Evolutionary conservation across 108 stramenopile genomes (phyloP).

Genomic region (Bacterosira constricta): DNA sequence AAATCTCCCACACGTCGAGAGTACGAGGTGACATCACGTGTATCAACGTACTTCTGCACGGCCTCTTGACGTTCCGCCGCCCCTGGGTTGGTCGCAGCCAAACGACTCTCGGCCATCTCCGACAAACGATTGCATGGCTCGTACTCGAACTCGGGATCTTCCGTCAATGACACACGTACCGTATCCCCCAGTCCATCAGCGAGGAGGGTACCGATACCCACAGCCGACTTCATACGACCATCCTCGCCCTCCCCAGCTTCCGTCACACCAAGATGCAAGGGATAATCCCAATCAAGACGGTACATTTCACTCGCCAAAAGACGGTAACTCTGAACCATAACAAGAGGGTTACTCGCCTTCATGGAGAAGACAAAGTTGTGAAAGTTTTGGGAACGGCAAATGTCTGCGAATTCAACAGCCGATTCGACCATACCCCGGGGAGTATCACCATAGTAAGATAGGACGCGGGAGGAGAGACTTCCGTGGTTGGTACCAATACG

Average conservation of each 20-base stretch:
- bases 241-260: constrained; percentile 99
- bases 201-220: constrained; percentile 95
- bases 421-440: constrained; percentile 98
- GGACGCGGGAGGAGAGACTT: constrained; percentile 84
- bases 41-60: constrained; percentile 78
- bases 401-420: constrained; percentile 96
- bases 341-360: constrained; percentile 98
- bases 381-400: constrained; percentile 92
- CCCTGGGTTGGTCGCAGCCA: constrained; percentile 67
- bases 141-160: constrained; percentile 96
- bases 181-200: constrained; percentile 97
- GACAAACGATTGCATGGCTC: constrained; percentile 92
- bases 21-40: constrained; percentile 82
- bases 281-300: constrained; percentile 95
- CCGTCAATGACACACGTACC: constrained; percentile 94
- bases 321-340: constrained; percentile 97
- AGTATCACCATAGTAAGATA: constrained; percentile 95
- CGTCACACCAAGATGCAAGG: constrained; percentile 96
- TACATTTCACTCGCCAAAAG: constrained; percentile 92
- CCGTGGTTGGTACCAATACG: constrained; percentile 98
- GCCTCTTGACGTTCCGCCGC: constrained; percentile 69
- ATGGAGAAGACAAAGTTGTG: constrained; percentile 99
- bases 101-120: constrained; percentile 75
- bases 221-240: constrained; percentile 97
- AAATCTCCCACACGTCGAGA: constrained; percentile 69